Evolutionary conservation across 2,329 filamentous ascomycete species (phyloP), one percentile per base, ranked within the genome.

Genomic region (Helotiales sp.): DNA sequence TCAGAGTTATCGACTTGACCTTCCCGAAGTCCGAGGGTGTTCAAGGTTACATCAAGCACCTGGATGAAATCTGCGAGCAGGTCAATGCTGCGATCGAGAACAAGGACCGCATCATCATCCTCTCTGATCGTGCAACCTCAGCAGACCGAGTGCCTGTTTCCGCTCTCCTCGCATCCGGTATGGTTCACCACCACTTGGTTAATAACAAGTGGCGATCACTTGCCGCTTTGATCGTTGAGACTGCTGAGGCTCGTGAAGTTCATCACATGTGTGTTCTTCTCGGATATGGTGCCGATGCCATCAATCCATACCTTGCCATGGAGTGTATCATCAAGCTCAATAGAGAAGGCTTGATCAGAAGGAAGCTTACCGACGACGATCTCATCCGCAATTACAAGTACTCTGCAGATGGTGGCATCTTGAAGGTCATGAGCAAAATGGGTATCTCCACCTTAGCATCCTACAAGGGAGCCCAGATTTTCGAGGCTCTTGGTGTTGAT

Each of bases 401-500:
- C 75, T 97, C 93, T 62, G 93, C 90, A 69, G 93, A 97, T 67
- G 93, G 93, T 70, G 93, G 93, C 78, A 96, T 98, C 63, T 81
- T 98, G 63, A 98, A 98, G 77, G 93, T 98, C 73, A 98, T 98
- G 93, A 95, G 89, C 74, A 98, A 98, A 81, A 98, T 98, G 93
- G 93, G 93, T 79, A 98, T 98, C 64, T 97, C 93, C 6, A 98
- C 93, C 30, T 81, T 98, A 46, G 91, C 93, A 70, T 93, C 89
- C 66, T 98, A 98, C 81, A 98, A 98, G 81, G 93, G 93, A 71
- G 93, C 93, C 55, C 93, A 98, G 78, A 98, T 98, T 64, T 98
- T 97, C 67, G 93, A 98, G 74, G 92, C 93, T 49, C 88, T 98
- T 42, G 93, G 93, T 76, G 87, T 97, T 31, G 93, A 97, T 70